Evolutionary conservation across 805 yeast species (phyloP).

Genomic region (Cyberlindnera xishuangbannaensis): DNA sequence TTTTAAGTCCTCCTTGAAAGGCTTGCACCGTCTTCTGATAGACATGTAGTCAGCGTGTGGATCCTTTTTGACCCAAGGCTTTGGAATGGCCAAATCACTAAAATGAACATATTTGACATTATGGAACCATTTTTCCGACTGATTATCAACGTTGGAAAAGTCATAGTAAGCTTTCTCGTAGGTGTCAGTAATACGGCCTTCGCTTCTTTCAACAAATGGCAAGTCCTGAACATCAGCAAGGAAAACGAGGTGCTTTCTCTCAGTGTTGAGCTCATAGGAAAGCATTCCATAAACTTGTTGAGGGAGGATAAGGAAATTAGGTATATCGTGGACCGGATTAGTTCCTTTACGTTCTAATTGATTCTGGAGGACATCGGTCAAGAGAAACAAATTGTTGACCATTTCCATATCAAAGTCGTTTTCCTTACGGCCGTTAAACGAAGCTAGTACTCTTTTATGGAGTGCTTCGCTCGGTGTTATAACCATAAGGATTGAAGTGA

Average conservation of each 20-base stretch:
- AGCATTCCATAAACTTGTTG: constrained; percentile 45
- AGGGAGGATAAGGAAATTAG: constrained; percentile 34
- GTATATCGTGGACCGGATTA: too few relatives aligned
- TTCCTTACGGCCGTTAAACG: constrained; percentile 22
- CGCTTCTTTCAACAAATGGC: constrained; percentile 1
- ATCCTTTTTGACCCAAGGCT: constrained; percentile 48
- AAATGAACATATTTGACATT: constrained; percentile 49
- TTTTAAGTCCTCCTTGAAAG: constrained; percentile 10
- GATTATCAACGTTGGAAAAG: constrained; percentile 1
- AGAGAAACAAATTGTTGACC: constrained; percentile 30
- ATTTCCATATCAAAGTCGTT: constrained; percentile 53
- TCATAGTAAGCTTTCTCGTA: constrained; percentile 14
- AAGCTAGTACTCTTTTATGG: constrained; percentile 17
- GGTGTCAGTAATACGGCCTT: not conserved
- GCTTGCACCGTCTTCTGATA: constrained; percentile 15
- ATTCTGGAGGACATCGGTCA: constrained; percentile 16
- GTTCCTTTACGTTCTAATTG: constrained; percentile 2
- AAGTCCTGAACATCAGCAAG: constrained; percentile 3
- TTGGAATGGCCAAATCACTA: constrained; percentile 59
- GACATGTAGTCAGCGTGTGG: constrained; percentile 12
- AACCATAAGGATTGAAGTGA: constrained; percentile 51
- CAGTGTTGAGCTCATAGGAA: constrained; percentile 40
- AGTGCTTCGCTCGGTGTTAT: constrained; percentile 37
- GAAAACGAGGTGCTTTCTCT: constrained; percentile 28
- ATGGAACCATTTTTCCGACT: constrained; percentile 16